A percentile compares a stretch with the other conserved stretches of the same genome.
These are phyloP conservation scores for Gillenia trifoliata DNA, from an alignment of 306 rosid species.

Conservation along the genomic window DNA sequence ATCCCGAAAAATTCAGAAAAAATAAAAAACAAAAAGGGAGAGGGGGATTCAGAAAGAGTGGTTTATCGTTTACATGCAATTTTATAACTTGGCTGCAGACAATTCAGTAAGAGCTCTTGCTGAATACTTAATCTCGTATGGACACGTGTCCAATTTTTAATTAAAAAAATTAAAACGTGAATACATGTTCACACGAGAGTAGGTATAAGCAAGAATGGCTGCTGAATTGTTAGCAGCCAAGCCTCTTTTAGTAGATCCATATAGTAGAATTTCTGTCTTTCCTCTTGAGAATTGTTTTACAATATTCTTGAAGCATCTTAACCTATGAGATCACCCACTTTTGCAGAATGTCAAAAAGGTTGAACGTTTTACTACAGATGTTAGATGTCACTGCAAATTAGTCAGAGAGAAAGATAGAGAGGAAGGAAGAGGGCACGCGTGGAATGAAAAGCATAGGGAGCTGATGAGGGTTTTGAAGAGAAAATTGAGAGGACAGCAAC, in stretches of 20 bases:
- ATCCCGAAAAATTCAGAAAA: too few species aligned
- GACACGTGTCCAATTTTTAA: too few species aligned
- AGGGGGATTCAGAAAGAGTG: background rate
- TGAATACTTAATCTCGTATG: too few species aligned
- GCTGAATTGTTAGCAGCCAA: too few species aligned
- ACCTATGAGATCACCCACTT: background rate
- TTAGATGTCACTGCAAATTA: background rate
- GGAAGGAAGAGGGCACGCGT: background rate
- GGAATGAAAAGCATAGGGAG: background rate
- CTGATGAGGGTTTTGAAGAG: background rate
- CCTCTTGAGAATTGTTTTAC: too few species aligned
- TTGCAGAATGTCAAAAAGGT: constrained; percentile 1
- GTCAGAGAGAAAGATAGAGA: background rate
- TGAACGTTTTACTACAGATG: background rate
- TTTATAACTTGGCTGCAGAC: too few species aligned
- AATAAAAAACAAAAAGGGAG: background rate
- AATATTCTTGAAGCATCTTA: background rate
- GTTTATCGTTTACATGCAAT: background rate
- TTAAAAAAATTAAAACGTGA: too few species aligned
- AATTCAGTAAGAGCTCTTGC: too few species aligned
- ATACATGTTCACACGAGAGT: too few species aligned
- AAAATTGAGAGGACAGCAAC: background rate
- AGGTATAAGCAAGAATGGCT: too few species aligned
- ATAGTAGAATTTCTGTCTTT: too few species aligned
- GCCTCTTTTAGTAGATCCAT: too few species aligned